Base-by-base conservation (phyloP, 495 filamentous ascomycete species). In the Collariella sp. region DNA sequence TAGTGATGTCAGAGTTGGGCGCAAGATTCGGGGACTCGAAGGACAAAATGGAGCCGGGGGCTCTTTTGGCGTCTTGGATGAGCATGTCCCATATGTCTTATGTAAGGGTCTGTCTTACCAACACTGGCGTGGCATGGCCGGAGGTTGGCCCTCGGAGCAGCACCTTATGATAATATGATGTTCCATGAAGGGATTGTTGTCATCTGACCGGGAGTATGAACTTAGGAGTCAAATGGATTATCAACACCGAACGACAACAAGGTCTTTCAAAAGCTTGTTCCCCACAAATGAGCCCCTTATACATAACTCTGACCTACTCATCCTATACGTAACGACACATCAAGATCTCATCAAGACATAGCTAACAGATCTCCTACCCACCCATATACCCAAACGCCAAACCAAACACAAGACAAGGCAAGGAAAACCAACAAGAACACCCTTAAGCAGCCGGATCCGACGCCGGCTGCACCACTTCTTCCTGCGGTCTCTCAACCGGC, bases 401-500 rank as follows among this genome's bases (percentile, higher is more conserved):
- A 19, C 10, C 31, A 18, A 36, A 54, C 5, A 18, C 7, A 33
- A 45, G n/a, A 20, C n/a, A 23, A 22, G 9, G 19, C 13, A 48
- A 31, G 35, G 3, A 34, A 18, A 23, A 29, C 35, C 5, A 47
- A 22, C 45, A 50, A 45, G 19, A 16, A 50, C 24, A 42, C 24
- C 19, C 12, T 61, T 53, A 72, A 18, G 69, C 64, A 18, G 50
- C 40, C 3, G 75, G 72, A 59, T 78, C 73, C 24, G 62, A 67
- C 24, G 62, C 54, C 45, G 57, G 50, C 20, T 63, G 43, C 11
- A 55, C 65, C 43, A 73, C 66, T 46, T 68, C 68, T 20, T 53
- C 55, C 18, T 52, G 51, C 43, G 70, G 68, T 63, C 89, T 84
- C 60, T 89, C 87, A 38, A 88, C 82, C 5, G 89, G 80, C 68